phyloP scores from a whole-genome alignment of 371 early-diverging fungal species.

The Mucor circinelloides region DNA sequence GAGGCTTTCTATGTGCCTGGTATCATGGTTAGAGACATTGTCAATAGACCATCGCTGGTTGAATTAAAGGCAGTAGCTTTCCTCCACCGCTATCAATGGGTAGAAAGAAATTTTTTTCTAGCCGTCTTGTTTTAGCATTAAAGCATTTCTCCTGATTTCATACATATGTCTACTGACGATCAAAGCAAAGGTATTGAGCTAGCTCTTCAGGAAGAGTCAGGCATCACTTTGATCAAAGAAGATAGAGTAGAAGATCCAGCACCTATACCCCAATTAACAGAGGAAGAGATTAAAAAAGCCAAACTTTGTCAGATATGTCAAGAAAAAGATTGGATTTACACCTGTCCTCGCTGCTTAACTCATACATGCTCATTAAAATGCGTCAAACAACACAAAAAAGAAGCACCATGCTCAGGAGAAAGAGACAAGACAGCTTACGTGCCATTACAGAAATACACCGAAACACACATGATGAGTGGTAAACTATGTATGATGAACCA shows the following conservation, averaged over 20 bases:
- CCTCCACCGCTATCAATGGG: too few species aligned
- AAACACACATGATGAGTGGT: constrained; percentile 72
- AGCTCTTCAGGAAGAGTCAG: not conserved
- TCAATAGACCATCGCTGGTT: too few species aligned
- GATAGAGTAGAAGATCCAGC: not conserved
- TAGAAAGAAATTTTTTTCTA: too few species aligned
- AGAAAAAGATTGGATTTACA: constrained; percentile 55
- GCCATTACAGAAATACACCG: constrained; percentile 51
- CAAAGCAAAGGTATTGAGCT: not conserved
- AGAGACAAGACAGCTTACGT: constrained; percentile 67
- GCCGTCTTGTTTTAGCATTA: too few species aligned
- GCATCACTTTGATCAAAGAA: not conserved
- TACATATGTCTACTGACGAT: not conserved
- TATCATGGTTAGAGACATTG: too few species aligned
- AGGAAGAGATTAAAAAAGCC: constrained; percentile 4
- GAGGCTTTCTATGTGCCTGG: too few species aligned
- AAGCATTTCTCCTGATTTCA: too few species aligned
- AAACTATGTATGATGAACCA: constrained; percentile 10
- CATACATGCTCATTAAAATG: constrained; percentile 70
- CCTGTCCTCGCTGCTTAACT: constrained; percentile 67
- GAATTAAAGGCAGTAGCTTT: too few species aligned
- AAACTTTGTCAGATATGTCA: constrained; percentile 44
- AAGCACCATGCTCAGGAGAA: constrained; percentile 62
- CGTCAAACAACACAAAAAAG: constrained; percentile 64
- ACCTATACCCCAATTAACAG: not conserved